phyloP scores from a whole-genome alignment of 2,329 filamentous ascomycete species.

The Drechslera avenae region DNA sequence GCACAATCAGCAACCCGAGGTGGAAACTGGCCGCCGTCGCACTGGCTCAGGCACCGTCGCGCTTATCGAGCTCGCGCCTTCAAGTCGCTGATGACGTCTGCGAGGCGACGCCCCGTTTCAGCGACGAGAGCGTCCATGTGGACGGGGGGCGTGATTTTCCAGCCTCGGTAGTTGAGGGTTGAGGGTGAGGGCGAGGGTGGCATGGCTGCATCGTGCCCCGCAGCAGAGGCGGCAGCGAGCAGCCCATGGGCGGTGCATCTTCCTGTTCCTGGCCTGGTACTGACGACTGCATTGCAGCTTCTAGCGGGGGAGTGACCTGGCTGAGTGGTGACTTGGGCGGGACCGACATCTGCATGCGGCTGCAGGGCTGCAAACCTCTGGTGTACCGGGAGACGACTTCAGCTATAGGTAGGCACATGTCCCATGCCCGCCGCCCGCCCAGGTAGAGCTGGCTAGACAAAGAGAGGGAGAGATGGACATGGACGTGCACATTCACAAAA shows the following conservation, averaged over 20 bases:
- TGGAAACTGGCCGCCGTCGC: constrained; percentile 23
- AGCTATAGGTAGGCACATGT: too few relatives aligned
- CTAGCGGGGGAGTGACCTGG: constrained; percentile 5
- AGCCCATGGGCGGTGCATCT: constrained; percentile 7
- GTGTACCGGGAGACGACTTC: too few relatives aligned
- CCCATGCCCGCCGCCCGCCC: too few relatives aligned
- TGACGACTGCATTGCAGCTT: constrained; percentile 17
- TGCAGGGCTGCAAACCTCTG: neutral
- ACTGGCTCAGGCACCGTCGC: constrained; percentile 21
- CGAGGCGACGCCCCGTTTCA: constrained; percentile 24
- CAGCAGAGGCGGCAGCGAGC: neutral
- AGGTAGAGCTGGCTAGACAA: too few relatives aligned
- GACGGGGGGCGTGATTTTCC: constrained; percentile 1
- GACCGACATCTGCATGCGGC: neutral
- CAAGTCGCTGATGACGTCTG: constrained; percentile 35
- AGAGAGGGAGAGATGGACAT: too few relatives aligned
- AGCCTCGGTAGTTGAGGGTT: constrained; percentile 9
- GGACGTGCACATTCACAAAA: too few relatives aligned
- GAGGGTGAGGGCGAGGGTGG: too few relatives aligned
- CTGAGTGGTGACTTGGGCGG: neutral
- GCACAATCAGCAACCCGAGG: constrained; percentile 15
- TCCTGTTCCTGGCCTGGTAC: constrained; percentile 14
- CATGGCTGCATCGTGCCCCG: constrained; percentile 3
- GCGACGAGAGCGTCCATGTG: constrained; percentile 16
- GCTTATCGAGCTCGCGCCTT: constrained; percentile 28